Evolutionary conservation across 441 rosid genomes (phyloP).

Genomic region (Oxalis stricta): DNA sequence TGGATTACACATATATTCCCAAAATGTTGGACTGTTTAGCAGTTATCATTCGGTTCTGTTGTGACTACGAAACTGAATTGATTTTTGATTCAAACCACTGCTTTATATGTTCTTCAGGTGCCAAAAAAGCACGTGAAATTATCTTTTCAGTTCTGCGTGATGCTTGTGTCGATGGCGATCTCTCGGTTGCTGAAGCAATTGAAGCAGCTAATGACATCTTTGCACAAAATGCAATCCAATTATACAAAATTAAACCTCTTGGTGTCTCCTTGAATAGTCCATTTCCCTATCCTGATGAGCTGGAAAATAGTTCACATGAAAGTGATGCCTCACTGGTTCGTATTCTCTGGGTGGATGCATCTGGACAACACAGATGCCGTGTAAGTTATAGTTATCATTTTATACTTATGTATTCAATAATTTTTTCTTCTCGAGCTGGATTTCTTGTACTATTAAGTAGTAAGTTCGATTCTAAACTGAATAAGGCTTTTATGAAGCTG

Average conservation of each 20-base stretch:
- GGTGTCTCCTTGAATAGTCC: constrained; percentile 8
- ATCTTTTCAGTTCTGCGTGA: constrained; percentile 59
- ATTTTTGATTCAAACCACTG: constrained; percentile 6
- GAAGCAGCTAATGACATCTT: constrained; percentile 74
- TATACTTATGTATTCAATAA: not conserved
- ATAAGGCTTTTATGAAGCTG: no score
- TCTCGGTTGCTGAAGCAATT: constrained; percentile 65
- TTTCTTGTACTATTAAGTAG: no score
- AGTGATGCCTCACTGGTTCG: constrained; percentile 46
- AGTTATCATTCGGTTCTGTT: no score
- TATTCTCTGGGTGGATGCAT: constrained; percentile 73
- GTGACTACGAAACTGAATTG: no score
- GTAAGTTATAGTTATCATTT: constrained; percentile 28
- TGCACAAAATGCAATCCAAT: constrained; percentile 36
- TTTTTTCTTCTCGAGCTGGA: no score
- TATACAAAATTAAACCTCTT: constrained; percentile 53
- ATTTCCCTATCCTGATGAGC: constrained; percentile 13
- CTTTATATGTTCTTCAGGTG: constrained; percentile 39
- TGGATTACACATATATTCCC: not conserved
- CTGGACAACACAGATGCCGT: constrained; percentile 94
- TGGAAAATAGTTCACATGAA: constrained; percentile 16
- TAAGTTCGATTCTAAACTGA: no score
- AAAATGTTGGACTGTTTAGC: no score
- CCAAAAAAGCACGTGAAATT: constrained; percentile 65
- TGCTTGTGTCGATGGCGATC: constrained; percentile 61